Evolutionary conservation across 441 rosid genomes (phyloP), one percentile per base, ranked within the genome.

Genomic region (Brassica balearica): DNA sequence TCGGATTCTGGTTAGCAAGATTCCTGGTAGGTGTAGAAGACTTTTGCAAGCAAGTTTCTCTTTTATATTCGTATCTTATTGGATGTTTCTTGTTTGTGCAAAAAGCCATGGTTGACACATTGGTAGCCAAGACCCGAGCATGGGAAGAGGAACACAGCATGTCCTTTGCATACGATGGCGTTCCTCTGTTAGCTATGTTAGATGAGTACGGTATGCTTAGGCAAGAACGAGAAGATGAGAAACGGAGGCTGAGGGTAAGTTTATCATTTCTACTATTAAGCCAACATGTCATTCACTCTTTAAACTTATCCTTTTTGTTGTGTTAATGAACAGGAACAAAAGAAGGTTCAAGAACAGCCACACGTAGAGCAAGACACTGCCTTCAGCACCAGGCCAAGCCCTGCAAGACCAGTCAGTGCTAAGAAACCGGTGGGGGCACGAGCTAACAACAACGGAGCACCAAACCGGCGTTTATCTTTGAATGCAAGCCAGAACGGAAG

Each of bases 151-250:
- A 92, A 14, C 88, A 84, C 10, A 90, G 87, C 68, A 60, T 85
- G 60, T 86, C 92, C 7, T 94, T 90, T 69, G 77, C 89, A 20
- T 94, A 94, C 70, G 99, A 96, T 76, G 97, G 99, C 0, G 96
- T 94, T 82, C 97, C 97, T 46, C 92, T 94, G 51, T 89, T 94
- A 72, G 97, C 97, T 74, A 94, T 94, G 99, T 85, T 94, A n/a
- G 96, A 96, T 58, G 97, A 96, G 84, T 96, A 96, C 69, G 96
- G 94, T 73, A 87, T 96, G 97, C 93, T 94, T 78, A 87, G 97
- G 84, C 97, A 92, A 71, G 98, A 96, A 86, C 85, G 97, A 78
- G 98, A 94, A 86, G 99, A 96, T 77, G 98, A 96, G 87, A 93
- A 92, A 79, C 82, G 92, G 48, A 88, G 91, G 82, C 78, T 91